Base-by-base conservation (phyloP, 352 stramenopile genomes). In the Phytophthora tubulina region DNA sequence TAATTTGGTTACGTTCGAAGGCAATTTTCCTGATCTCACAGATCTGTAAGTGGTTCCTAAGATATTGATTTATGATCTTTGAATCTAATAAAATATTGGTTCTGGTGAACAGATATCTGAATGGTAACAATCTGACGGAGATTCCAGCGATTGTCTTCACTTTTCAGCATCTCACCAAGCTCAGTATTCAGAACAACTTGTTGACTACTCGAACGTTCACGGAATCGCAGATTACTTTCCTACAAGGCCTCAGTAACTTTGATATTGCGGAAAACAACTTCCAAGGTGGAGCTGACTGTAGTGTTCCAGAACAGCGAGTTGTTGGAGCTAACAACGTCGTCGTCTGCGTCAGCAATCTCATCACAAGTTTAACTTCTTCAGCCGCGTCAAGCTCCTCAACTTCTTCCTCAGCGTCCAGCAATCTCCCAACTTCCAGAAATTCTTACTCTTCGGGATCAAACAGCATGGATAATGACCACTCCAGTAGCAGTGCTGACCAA, bases 141-240 rank as follows among this genome's bases (percentile, higher is more conserved):
- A 73, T 77, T 31, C 70, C 70, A 21, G 31, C 48, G 7, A 32
- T 61, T 17, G 55, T 77, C 6, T 73, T 77, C 41, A 64, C 57
- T 31, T 53, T 77, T 5, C 42, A 48, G 38, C 21, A 70, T 49
- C 35, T 77, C 8, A 52, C 49, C 11, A 62, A 64, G 4, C 38
- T 77, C 27, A 60, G 9, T 5, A 68, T 72, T 8, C 45, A 60
- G 4, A 67, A 54, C 45, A 77, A 77, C 13, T 33, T 52, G 9
- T 46, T 77, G n/a, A 50, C 46, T 4, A 67, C 3, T 21, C 59
- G 60, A 30, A 63, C 51, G 14, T 73, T 76, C 30, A 76, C 63
- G 14, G 17, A 67, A 39, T 31, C 32, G 2, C 70, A 77, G 11
- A 57, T 67, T 21, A 48, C n/a, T 10, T 77, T 77, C 35, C 50